Conservation (phyloP, 352 stramenopile genomes). For the Discostella stelligera region DNA sequence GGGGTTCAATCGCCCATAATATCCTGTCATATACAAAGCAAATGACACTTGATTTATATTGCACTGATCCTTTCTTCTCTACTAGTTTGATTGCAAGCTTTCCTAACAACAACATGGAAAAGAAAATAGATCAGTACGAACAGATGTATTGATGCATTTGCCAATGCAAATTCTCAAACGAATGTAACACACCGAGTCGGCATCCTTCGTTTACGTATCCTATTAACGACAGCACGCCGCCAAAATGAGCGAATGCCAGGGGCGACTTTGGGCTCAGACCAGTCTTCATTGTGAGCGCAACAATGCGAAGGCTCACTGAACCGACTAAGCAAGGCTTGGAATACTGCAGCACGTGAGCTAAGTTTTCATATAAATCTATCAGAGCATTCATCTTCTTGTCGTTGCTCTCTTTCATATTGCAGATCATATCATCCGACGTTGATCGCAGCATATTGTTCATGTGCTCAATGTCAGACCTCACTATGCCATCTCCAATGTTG, state of each 20-base stretch:
- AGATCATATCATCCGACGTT: conserved; percentile 5
- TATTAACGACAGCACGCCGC: neutral
- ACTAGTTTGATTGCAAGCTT: conserved; percentile 14
- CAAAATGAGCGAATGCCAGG: conserved; percentile 17
- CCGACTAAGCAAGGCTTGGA: conserved; percentile 8
- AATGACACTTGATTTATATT: conserved; percentile 13
- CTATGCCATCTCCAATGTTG: neutral
- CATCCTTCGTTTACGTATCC: conserved; percentile 4
- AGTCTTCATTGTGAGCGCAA: conserved; percentile 19
- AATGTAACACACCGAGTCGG: neutral
- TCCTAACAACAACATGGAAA: neutral
- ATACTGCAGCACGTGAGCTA: conserved; percentile 4
- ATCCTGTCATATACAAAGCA: conserved; percentile 5
- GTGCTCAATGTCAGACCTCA: neutral
- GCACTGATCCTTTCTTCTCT: conserved; percentile 15
- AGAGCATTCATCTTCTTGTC: conserved; percentile 1
- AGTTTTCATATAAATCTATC: conserved; percentile 21
- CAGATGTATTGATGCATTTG: neutral
- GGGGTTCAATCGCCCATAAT: conserved; percentile 22
- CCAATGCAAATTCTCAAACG: neutral
- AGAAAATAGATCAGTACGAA: neutral
- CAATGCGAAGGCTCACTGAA: conserved; percentile 12
- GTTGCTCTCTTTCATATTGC: neutral
- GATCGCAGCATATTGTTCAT: neutral
- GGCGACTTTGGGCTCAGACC: conserved; percentile 10